Evolutionary conservation across 2,329 filamentous ascomycete species (phyloP), one percentile per base, ranked within the genome.

Genomic region (Paecilomyces variotii): DNA sequence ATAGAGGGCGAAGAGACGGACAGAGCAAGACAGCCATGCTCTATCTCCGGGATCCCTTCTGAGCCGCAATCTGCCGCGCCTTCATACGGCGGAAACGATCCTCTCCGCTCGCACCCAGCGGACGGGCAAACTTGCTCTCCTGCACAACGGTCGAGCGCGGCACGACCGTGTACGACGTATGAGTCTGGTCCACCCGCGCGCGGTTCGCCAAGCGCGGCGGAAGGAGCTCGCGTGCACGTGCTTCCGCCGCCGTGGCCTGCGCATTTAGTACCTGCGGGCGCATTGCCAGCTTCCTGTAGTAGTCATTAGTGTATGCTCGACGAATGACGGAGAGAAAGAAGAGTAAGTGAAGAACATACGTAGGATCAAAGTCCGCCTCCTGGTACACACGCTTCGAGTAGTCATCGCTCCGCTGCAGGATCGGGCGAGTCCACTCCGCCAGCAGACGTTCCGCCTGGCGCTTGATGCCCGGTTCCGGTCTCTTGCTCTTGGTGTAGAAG

Each of bases 401-500:
- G 74, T 97, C 91, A 67, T 96, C 91, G 61, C 90, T 96, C 65
- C 91, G 87, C 78, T 95, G 93, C 57, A 99, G 81, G 63, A 99
- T 96, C 3, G 93, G 92, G 49, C 94, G 83, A 63, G 91, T 96
- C 94, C 94, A 99, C 71, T 97, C 93, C 58, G 90, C 90, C 58
- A 97, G 81, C n/a, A 97, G 80, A 54, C 89, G 86, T 78, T 97
- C 92, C 0, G 94, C 94, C 77, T 92, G 90, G 65, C 93, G 87
- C 80, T 97, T 97, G 80, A 99, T 97, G 61, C 82, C 83, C 3
- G 87, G 80, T 75, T 97, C 90, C 0, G 92, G 89, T 64, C 90
- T 88, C 78, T 92, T 95, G 79, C 90, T 96, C 76, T 92, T 92
- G 55, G 92, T 97, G 77, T 99, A 99, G 78, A 97, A 99, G 62